A percentile compares a stretch with the other conserved stretches of the same genome.
These are phyloP conservation scores for Calvatia gigantea DNA, from an alignment of 768 basidiomycete genomes.

Conservation along the genomic window DNA sequence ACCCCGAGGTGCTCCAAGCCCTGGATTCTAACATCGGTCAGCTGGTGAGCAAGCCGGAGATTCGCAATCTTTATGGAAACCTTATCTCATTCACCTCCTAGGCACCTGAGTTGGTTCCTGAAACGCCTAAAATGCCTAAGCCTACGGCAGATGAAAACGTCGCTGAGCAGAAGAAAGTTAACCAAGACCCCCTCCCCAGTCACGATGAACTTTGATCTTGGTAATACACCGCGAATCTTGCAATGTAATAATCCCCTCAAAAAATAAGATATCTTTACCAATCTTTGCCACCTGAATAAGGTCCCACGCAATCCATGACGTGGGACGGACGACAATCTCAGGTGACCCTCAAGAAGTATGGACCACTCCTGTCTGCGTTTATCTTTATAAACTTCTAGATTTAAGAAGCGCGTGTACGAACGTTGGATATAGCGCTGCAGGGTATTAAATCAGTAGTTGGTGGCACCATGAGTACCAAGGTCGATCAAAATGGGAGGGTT, in stretches of 20 bases:
- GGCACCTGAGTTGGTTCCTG: background rate
- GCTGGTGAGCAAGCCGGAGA: background rate
- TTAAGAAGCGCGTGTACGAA: background rate
- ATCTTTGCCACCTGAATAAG: background rate
- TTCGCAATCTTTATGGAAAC: background rate
- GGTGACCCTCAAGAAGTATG: background rate
- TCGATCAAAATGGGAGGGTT: background rate
- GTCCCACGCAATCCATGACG: background rate
- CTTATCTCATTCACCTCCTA: background rate
- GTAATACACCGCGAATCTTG: background rate
- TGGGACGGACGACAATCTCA: background rate
- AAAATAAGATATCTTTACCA: slow-evolving; percentile 1
- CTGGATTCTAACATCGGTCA: slow-evolving; percentile 3
- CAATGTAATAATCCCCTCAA: background rate
- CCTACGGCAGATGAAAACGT: background rate
- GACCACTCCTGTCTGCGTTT: background rate
- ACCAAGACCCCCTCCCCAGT: background rate
- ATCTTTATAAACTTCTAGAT: background rate
- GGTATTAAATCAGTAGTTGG: background rate
- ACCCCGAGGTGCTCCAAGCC: slow-evolving; percentile 18
- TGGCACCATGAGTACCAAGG: background rate
- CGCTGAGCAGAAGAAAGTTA: background rate
- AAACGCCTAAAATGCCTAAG: background rate
- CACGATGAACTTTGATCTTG: slow-evolving; percentile 1
- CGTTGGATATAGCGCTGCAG: background rate